Conservation (phyloP, 1,284 basidiomycete genomes). For the Nidula niveotomentosa region DNA sequence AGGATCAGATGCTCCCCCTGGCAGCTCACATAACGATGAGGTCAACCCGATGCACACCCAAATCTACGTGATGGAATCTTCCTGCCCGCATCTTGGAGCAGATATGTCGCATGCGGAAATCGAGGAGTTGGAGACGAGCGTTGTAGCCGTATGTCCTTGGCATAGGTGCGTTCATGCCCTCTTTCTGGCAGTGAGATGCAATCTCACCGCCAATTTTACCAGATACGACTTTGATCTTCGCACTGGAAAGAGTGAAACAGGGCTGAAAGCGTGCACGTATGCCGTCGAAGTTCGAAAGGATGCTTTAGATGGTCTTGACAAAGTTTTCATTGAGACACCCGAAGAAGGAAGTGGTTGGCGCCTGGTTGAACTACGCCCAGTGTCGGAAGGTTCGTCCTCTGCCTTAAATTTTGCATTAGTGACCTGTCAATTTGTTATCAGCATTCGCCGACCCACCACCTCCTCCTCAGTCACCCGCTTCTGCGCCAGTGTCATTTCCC, state of each 20-base stretch:
- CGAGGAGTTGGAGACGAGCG: constrained; percentile 62
- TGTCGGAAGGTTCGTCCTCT: constrained; percentile 68
- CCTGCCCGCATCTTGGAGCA: constrained; percentile 83
- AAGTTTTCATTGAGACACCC: constrained; percentile 70
- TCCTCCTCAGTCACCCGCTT: constrained; percentile 1
- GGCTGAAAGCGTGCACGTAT: constrained; percentile 80
- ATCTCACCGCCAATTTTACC: neutral
- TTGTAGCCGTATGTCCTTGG: constrained; percentile 80
- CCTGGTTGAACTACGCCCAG: constrained; percentile 74
- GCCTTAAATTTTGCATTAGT: neutral
- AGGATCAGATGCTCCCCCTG: constrained; percentile 11
- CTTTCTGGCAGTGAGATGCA: neutral
- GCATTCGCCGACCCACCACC: constrained; percentile 70
- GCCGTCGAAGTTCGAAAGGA: constrained; percentile 52
- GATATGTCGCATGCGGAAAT: constrained; percentile 82
- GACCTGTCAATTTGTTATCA: constrained; percentile 19
- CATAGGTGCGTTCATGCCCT: constrained; percentile 56
- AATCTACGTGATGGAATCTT: constrained; percentile 84
- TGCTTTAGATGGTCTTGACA: constrained; percentile 37
- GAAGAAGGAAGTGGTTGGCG: constrained; percentile 60
- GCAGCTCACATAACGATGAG: constrained; percentile 6
- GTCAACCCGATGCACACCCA: constrained; percentile 35
- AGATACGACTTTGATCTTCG: constrained; percentile 76
- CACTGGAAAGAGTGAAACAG: constrained; percentile 76
- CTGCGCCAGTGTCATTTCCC: constrained; percentile 6